Evolutionary conservation across 768 basidiomycete genomes (phyloP).

Genomic region (Suillus occidentalis): DNA sequence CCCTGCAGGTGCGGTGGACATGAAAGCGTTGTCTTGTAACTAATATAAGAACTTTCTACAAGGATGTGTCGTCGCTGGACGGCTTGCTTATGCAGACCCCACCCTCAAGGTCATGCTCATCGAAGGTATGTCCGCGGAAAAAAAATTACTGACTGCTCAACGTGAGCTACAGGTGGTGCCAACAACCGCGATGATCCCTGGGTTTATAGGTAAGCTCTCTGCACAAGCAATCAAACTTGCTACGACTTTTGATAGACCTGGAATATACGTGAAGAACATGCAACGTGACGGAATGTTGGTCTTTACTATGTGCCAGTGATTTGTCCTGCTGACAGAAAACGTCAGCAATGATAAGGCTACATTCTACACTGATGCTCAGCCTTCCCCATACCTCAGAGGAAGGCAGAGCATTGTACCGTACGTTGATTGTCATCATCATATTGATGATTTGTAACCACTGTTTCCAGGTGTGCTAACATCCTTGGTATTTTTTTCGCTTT

Average conservation of each 20-base stretch:
- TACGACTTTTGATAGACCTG: slow-evolving; percentile 41
- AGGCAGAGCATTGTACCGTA: slow-evolving; percentile 68
- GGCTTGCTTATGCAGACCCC: slow-evolving; percentile 70
- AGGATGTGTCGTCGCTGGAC: slow-evolving; percentile 67
- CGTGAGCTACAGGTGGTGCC: slow-evolving; percentile 47
- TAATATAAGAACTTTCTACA: slow-evolving; percentile 14
- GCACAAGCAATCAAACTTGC: neutral
- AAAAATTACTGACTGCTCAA: neutral
- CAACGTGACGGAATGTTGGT: slow-evolving; percentile 64
- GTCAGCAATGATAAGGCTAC: slow-evolving; percentile 75
- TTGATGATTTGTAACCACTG: slow-evolving; percentile 1
- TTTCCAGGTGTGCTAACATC: slow-evolving; percentile 61
- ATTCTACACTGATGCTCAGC: slow-evolving; percentile 64
- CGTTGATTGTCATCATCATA: slow-evolving; percentile 23
- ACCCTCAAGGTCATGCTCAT: slow-evolving; percentile 75
- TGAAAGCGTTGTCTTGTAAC: neutral
- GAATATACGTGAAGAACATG: slow-evolving; percentile 73
- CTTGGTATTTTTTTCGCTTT: slow-evolving; percentile 37
- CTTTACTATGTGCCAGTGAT: neutral
- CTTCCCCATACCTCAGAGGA: slow-evolving; percentile 59
- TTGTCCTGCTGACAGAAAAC: neutral
- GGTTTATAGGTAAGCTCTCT: slow-evolving; percentile 54
- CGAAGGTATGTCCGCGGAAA: slow-evolving; percentile 45
- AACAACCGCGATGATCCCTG: slow-evolving; percentile 75
- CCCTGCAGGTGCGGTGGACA: slow-evolving; percentile 47